These are phyloP conservation scores for Diaporthe humulicola DNA, from an alignment of 2,329 filamentous ascomycete genomes.

Conservation along the genomic window DNA sequence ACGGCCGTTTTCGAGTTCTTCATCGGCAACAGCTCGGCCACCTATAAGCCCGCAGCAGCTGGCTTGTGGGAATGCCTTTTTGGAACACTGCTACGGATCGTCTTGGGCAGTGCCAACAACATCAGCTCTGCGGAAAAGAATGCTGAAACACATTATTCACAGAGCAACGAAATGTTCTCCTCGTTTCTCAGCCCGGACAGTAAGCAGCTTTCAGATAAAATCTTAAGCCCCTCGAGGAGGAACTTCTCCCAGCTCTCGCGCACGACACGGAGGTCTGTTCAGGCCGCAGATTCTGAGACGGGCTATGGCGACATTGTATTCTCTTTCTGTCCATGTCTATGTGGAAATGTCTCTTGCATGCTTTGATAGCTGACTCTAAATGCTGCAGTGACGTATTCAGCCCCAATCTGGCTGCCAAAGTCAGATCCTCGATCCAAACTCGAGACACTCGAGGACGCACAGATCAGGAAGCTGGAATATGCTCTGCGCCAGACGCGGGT, in stretches of 20 bases:
- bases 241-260: no score
- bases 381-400: slow-evolving; percentile 41
- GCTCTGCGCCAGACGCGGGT: slow-evolving; percentile 33
- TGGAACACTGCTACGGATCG: background rate
- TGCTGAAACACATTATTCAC: slow-evolving; percentile 34
- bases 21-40: slow-evolving; percentile 32
- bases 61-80: slow-evolving; percentile 24
- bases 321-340: no score
- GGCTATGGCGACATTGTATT: no score
- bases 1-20: slow-evolving; percentile 38
- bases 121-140: slow-evolving; percentile 30
- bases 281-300: no score
- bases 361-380: no score
- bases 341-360: no score
- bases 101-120: slow-evolving; percentile 16
- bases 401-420: slow-evolving; percentile 37
- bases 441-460: slow-evolving; percentile 39
- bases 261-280: no score
- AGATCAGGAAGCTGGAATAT: slow-evolving; percentile 37
- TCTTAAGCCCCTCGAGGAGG: no score
- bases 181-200: slow-evolving; percentile 39
- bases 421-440: slow-evolving; percentile 17
- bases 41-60: slow-evolving; percentile 5
- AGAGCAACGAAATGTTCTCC: slow-evolving; percentile 38
- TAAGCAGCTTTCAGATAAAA: no score